These are phyloP conservation scores for Entamoeba dispar DNA, from an alignment of 208 protist species.

Conservation along the genomic window DNA sequence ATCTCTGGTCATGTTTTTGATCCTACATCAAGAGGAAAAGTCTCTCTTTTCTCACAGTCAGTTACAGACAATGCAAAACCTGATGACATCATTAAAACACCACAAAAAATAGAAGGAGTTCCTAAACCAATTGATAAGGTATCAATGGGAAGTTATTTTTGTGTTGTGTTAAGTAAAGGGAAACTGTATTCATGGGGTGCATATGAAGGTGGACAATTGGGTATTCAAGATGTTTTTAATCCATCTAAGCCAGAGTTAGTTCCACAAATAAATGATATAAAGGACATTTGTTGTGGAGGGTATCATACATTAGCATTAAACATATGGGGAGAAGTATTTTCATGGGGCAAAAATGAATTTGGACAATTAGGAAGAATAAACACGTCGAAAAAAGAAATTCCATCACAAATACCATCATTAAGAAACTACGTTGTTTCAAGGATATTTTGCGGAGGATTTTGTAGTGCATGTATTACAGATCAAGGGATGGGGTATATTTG, in stretches of 20 bases:
- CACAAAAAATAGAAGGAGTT: background rate
- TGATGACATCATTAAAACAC: background rate
- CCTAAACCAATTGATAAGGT: background rate
- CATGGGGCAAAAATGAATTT: background rate
- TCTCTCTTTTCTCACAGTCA: background rate
- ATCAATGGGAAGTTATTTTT: background rate
- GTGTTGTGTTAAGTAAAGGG: background rate
- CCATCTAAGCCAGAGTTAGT: background rate
- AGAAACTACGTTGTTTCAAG: background rate
- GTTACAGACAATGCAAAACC: background rate
- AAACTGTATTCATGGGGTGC: background rate
- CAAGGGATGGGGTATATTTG: background rate
- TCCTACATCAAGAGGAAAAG: background rate
- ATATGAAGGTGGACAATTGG: background rate
- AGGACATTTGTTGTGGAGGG: background rate
- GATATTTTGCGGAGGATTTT: background rate
- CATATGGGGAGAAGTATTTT: background rate
- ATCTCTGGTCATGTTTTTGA: background rate
- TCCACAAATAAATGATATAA: background rate
- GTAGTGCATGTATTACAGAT: background rate
- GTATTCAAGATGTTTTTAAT: background rate
- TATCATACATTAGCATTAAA: background rate
- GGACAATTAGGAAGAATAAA: background rate
- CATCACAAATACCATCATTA: background rate
- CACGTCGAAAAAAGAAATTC: background rate